These are phyloP conservation scores for Arabidopsis hybrid DNA, from an alignment of 441 rosid genomes.

Conservation along the genomic window DNA sequence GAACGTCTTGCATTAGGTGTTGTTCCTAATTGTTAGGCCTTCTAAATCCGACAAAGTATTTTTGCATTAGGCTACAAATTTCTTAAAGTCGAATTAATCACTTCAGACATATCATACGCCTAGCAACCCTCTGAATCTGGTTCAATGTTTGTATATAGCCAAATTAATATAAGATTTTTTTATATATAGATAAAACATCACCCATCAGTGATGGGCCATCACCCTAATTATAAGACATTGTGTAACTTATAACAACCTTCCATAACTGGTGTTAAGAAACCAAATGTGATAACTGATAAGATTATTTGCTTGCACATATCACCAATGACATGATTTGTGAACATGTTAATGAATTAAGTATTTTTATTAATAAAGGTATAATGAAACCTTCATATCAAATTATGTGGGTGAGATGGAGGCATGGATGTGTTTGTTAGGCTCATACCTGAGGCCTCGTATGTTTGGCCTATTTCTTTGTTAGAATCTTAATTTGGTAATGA, in stretches of 20 bases:
- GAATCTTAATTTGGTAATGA: slow-evolving; percentile 29
- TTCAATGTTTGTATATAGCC: slow-evolving; percentile 9
- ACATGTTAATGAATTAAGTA: neutral
- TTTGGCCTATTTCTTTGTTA: slow-evolving; percentile 39
- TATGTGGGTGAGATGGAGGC: slow-evolving; percentile 33
- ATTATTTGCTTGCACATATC: slow-evolving; percentile 19
- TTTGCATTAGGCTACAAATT: slow-evolving; percentile 23
- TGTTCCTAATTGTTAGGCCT: slow-evolving; percentile 45
- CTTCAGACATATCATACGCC: neutral
- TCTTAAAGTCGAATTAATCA: slow-evolving; percentile 17
- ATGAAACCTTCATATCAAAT: neutral
- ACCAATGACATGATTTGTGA: slow-evolving; percentile 16
- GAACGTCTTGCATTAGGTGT: slow-evolving; percentile 18
- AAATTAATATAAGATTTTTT: neutral
- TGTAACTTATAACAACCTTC: slow-evolving; percentile 9
- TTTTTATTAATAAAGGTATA: neutral
- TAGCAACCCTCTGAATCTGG: slow-evolving; percentile 8
- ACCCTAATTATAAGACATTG: neutral
- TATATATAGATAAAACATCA: neutral
- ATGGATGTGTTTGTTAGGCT: slow-evolving; percentile 40
- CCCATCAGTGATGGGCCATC: neutral
- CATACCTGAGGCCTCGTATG: slow-evolving; percentile 21
- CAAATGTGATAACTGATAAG: slow-evolving; percentile 10
- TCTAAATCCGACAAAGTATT: slow-evolving; percentile 26
- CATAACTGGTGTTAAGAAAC: slow-evolving; percentile 1